Evolutionary conservation across 2,329 filamentous ascomycete species (phyloP).

Genomic region (Paecilomyces niveus): DNA sequence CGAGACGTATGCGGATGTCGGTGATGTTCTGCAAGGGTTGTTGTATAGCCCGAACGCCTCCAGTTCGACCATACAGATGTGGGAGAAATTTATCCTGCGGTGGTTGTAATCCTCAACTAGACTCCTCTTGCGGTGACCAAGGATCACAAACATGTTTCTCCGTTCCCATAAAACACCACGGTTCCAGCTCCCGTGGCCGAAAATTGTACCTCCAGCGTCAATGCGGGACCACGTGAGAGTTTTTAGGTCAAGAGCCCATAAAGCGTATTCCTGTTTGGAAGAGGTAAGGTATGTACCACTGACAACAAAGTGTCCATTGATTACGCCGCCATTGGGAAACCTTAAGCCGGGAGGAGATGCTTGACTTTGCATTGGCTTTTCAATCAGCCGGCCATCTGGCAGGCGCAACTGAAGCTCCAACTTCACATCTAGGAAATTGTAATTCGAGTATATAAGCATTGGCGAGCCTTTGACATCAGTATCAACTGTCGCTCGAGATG

Average conservation of each 20-base stretch:
- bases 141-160: conserved; percentile 88
- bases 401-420: conserved; percentile 84
- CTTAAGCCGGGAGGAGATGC: conserved; percentile 87
- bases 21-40: conserved; percentile 72
- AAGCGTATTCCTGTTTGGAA: conserved; percentile 94
- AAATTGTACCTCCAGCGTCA: conserved; percentile 87
- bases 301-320: conserved; percentile 94
- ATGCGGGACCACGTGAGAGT: conserved; percentile 92
- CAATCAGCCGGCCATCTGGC: conserved; percentile 73
- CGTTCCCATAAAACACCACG: conserved; percentile 88
- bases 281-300: conserved; percentile 96
- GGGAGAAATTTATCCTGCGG: conserved; percentile 91
- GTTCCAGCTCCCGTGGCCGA: conserved; percentile 97
- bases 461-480: conserved; percentile 41
- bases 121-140: conserved; percentile 87
- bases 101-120: conserved; percentile 98
- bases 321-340: conserved; percentile 92
- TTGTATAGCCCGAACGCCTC: conserved; percentile 97
- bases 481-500: conserved; percentile 24
- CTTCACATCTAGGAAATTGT: conserved; percentile 97
- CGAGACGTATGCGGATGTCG: conserved; percentile 77
- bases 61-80: conserved; percentile 93
- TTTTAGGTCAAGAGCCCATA: conserved; percentile 88
- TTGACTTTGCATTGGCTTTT: conserved; percentile 75
- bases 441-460: conserved; percentile 98